Conservation (phyloP, 306 rosid genomes). For the Ormosia emarginata region DNA sequence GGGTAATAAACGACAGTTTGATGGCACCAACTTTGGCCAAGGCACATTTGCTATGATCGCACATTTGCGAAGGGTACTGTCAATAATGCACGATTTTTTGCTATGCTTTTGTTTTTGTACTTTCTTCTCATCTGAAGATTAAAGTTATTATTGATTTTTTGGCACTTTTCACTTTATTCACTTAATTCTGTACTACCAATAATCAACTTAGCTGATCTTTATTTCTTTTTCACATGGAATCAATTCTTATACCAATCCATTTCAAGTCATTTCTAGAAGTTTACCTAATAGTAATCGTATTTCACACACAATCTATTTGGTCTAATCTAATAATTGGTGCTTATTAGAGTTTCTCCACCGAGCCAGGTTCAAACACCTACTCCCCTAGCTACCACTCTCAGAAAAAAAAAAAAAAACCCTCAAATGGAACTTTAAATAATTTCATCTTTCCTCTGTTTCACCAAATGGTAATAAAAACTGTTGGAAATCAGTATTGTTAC, state of each 20-base stretch:
- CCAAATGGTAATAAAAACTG: too few species aligned
- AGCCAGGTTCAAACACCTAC: too few species aligned
- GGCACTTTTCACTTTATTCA: not conserved
- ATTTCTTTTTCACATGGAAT: not conserved
- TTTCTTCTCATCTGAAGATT: constrained; percentile 17
- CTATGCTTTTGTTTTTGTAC: constrained; percentile 18
- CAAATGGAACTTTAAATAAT: too few species aligned
- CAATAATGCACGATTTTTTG: constrained; percentile 14
- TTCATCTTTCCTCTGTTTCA: too few species aligned
- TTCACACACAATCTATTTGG: too few species aligned
- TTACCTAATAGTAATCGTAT: too few species aligned
- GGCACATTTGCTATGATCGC: constrained; percentile 23
- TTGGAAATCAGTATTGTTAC: too few species aligned
- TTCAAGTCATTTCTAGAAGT: not conserved
- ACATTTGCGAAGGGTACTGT: too few species aligned
- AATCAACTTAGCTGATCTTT: not conserved
- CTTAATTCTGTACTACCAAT: not conserved
- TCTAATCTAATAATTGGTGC: not conserved
- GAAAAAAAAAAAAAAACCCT: too few species aligned
- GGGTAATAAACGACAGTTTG: constrained; percentile 7
- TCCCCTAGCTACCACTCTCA: too few species aligned
- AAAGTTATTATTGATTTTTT: not conserved
- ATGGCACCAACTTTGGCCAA: constrained; percentile 3
- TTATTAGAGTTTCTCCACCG: too few species aligned
- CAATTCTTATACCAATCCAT: not conserved